Base-by-base conservation (phyloP, 2,329 filamentous ascomycete species). In the Aspergillus fumigatiaffinis region DNA sequence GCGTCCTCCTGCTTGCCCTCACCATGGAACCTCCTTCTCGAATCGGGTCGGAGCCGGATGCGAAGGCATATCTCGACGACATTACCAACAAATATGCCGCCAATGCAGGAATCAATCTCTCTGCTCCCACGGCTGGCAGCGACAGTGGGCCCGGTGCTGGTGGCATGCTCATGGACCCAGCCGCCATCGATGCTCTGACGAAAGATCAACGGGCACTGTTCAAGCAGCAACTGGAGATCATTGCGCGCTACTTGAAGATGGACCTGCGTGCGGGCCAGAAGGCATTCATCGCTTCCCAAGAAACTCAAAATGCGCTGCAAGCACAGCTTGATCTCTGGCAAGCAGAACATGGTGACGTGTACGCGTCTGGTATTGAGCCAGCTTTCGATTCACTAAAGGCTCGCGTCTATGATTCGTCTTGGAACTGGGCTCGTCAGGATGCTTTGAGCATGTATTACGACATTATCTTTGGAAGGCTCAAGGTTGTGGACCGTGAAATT, bases 161-260 rank as follows among this genome's bases (percentile, higher is more conserved):
- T 55, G 93, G 92, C 72, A 97, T 99, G 94, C 96, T 99, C 91
- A 97, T 99, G 92, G 94, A 99, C 70, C 94, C 94, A 8, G 94
- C 93, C 42, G 94, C 94, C 53, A 88, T 99, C 63, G 94, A 99
- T 73, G 94, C 94, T 14, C 83, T 99, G 54, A 99, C 94, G 70
- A 97, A 97, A 76, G 94, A 97, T 71, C 94, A 99, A 77, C 87
- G 89, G 62, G 89, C 91, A 26, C 83, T 99, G 1, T 97, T 97
- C 87, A 97, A 97, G 83, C 93, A 99, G 73, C 94, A 99, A 74
- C 84, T 99, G 26, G 94, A 99, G 80, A 83, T 97, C 21, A 90
- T 96, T 65, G 94, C 94, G 4, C 86, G 93, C 67, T 99, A 99
- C 75, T 84, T 99, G 65, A 97, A 99, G 82, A 89, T 97, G 81